Base-by-base conservation (phyloP, 306 rosid genomes). In the Trifolium dubium region DNA sequence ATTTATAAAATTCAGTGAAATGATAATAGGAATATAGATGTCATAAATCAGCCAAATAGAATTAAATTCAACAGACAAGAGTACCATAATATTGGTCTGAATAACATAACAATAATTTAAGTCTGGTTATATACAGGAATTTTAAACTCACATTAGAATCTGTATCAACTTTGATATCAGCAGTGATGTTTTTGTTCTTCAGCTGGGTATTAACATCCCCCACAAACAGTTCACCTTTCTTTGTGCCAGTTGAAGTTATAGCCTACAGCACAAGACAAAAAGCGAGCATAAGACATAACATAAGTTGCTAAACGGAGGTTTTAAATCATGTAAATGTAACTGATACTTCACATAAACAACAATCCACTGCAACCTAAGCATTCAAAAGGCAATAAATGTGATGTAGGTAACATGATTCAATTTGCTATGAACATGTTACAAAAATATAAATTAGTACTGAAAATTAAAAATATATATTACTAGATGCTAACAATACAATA, bases 131-230 rank as follows among this genome's bases (percentile, higher is more conserved):
- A 35, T 10, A 1, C 14, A 23, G 23, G 23, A 23, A 23, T 23
- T 23, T 23, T 23, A 37, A 19, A 51, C 88, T 88, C 77, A 94
- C 98, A 64, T 91, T 91, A 55, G 98, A 89, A 75, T 65, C 83
- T 0, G 97, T 83, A 82, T 91, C 98, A 30, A 94, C 98, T 89
- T 94, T 94, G 86, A 94, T 74, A 80, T 94, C 97, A 30, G 97
- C 80, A 18, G 97, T 94, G 83, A 91, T 13, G 75, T 94, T 94
- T 64, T 83, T 80, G 76, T 79, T 88, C 90, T 88, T 88, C 87
- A 94, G 74, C 75, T 94, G 92, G 47, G 97, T 91, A 35, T 82
- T 94, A 59, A 94, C 90, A 84, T 94, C 98, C 71, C 87, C 98
- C 56, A 91, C 29, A 78, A 91, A 83, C 59, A 83, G 75, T 23